Evolutionary conservation across 768 basidiomycete genomes (phyloP), one percentile per base, ranked within the genome.

Genomic region (Filobasidium wieringae): DNA sequence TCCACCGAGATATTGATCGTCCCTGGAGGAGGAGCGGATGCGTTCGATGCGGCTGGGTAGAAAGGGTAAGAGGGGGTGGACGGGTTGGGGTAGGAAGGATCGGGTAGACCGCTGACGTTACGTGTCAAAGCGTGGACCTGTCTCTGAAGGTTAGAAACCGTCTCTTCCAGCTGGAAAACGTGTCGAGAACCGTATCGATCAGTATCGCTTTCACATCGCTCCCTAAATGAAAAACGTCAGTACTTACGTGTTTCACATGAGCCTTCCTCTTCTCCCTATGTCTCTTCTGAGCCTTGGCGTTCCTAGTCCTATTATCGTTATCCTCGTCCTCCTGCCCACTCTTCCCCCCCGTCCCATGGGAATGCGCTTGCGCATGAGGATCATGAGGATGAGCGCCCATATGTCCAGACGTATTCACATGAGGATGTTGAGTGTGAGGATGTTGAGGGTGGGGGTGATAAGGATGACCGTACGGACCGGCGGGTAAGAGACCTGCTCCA

Each of bases 231-330:
- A 11, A 31, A 17, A 15, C 17, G 1, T 14, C 49, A 29, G 24
- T 2, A 72, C 71, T 65, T 45, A 70, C 71, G 9, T 65, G 56
- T 55, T 69, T 68, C 26, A 72, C 55, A 49, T 68, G 64, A 36
- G 68, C 69, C 59, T 72, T 72, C 31, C 68, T 60, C 55, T 70
- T 72, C 59, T 72, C 71, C 22, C 71, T 55, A 51, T 72, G 71
- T 51, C 69, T 59, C 59, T 67, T 66, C 43, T 72, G 71, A 2
- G 71, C 69, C 51, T 70, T 72, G 6, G 71, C 71, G 51, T 72
- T 72, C 31, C 69, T 56, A 17, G 68, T 65, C 32, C 71, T 52
- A 31, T 65, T 65, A 49, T 69, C 70, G 27, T 64, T 61, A 45
- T 69, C 70, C 7, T 68, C 68, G 43, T 58, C 57, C 24, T 40